Base-by-base conservation (phyloP, 306 rosid species). In the Trichosanthes cucumerina region DNA sequence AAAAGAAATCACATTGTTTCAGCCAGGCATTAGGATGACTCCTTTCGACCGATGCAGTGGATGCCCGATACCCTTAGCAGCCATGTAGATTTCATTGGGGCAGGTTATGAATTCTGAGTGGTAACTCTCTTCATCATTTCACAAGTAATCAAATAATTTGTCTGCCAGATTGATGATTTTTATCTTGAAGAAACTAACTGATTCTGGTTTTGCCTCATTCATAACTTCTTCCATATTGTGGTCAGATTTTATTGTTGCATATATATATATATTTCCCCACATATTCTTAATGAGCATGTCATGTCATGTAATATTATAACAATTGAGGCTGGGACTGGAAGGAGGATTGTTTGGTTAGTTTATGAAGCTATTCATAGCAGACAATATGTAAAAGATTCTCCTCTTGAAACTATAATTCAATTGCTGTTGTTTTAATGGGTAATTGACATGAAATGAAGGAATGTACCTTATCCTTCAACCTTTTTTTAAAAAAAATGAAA, bases 161-260 rank as follows among this genome's bases (percentile, higher is more conserved):
- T 50, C 23, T 50, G 46, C 31, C 78, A 33, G 59, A 49, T 74
- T 74, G 78, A 72, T 72, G 77, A 31, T 49, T 24, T 72, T 47
- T 31, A 18, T 74, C 39, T 74, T 74, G 63, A 49, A 50, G 62
- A n/a, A 49, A 74, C 46, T 8, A 74, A 74, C 62, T 74, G 62
- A 31, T 68, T 19, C 43, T 72, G 77, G 77, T 72, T 72, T 72
- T 72, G 41, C 44, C 77, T 47, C 57, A 10, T n/a, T 47, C 76
- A 0, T 4, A 43, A 23, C 23, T 23, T 73, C 7, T 73, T 16
- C 23, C 23, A 46, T 46, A 1, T 50, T 49, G 62, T 73, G 43
- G 78, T 49, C 26, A 73, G 60, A 6, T 14, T 73, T 50, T 73
- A 46, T 73, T 66, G 68, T 43, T 44, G 57, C 23, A 43, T 46